Evolutionary conservation across 2,329 filamentous ascomycete genomes (phyloP).

Genomic region (Aureobasidium sp.): DNA sequence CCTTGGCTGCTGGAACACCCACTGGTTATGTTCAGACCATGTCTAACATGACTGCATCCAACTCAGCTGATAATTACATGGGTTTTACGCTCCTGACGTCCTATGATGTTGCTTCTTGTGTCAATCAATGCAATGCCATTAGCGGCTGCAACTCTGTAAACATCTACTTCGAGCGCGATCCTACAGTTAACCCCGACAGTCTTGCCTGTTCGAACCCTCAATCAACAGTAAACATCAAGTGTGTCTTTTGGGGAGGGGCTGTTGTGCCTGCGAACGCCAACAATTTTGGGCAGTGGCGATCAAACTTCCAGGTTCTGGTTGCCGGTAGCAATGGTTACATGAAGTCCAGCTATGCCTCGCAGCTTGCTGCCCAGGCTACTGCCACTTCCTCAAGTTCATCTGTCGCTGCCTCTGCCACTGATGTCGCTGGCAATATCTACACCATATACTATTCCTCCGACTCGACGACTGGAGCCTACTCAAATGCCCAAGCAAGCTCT

Average conservation of each 20-base stretch:
- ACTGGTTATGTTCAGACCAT: constrained; percentile 23
- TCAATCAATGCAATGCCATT: constrained; percentile 8
- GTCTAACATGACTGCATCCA: constrained; percentile 20
- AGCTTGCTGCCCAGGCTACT: constrained; percentile 11
- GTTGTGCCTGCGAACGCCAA: constrained; percentile 16
- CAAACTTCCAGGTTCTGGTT: constrained; percentile 27
- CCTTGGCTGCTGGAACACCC: constrained; percentile 20
- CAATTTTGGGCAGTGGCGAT: constrained; percentile 19
- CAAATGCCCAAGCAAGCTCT: constrained; percentile 11
- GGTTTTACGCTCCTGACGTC: constrained; percentile 18
- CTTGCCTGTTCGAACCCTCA: neutral
- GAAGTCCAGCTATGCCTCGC: neutral
- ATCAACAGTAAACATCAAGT: neutral
- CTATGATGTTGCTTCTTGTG: constrained; percentile 14
- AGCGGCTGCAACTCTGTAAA: constrained; percentile 18
- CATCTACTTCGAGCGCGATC: constrained; percentile 29
- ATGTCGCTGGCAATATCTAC: constrained; percentile 10
- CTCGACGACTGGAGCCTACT: constrained; percentile 11
- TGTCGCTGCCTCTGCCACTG: constrained; percentile 4
- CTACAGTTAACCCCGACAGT: constrained; percentile 16
- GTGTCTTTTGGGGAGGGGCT: neutral
- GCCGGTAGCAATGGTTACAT: constrained; percentile 29
- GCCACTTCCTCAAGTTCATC: neutral
- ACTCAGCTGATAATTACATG: constrained; percentile 21
- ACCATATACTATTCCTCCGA: constrained; percentile 16